Percentiles rank a stretch among this genome's conserved stretches.
Conservation (phyloP, 768 basidiomycete genomes). For the Phanerodontia chrysosporium region DNA sequence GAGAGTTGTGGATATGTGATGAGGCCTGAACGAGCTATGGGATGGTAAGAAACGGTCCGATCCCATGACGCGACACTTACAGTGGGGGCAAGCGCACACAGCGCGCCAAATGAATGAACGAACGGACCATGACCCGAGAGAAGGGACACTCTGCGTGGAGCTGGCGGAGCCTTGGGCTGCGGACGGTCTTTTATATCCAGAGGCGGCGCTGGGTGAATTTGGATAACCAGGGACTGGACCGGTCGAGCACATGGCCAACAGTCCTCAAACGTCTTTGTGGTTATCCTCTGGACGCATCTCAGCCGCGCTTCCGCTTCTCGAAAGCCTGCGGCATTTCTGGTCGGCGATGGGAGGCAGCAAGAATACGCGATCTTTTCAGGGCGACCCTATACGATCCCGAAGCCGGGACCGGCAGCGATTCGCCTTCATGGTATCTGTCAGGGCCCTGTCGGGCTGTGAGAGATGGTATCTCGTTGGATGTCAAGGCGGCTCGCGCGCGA, state of each 20-base stretch:
- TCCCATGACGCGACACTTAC: not conserved
- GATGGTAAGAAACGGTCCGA: too few relatives aligned
- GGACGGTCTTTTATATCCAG: not conserved
- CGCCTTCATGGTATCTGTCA: not conserved
- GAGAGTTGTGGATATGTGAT: not conserved
- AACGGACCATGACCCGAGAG: slow-evolving; percentile 4
- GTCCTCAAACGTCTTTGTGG: not conserved
- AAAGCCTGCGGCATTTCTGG: not conserved
- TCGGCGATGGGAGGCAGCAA: too few relatives aligned
- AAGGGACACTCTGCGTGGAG: not conserved
- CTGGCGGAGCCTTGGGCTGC: not conserved
- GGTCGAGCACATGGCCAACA: not conserved
- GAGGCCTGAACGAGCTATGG: slow-evolving; percentile 7
- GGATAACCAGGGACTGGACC: not conserved
- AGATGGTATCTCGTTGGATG: not conserved
- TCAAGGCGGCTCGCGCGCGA: too few relatives aligned
- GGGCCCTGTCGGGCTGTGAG: not conserved
- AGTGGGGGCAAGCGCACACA: slow-evolving; percentile 12
- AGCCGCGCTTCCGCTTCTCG: not conserved
- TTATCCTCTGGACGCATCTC: not conserved
- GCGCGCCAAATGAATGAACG: slow-evolving; percentile 4
- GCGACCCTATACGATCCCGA: not conserved
- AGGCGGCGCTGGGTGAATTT: not conserved
- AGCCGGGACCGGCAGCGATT: not conserved
- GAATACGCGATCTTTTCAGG: not conserved